Evolutionary conservation across 176 grass and related monocot species (phyloP), one percentile per base, ranked within the genome.

Genomic region (Oryza glaberrima): DNA sequence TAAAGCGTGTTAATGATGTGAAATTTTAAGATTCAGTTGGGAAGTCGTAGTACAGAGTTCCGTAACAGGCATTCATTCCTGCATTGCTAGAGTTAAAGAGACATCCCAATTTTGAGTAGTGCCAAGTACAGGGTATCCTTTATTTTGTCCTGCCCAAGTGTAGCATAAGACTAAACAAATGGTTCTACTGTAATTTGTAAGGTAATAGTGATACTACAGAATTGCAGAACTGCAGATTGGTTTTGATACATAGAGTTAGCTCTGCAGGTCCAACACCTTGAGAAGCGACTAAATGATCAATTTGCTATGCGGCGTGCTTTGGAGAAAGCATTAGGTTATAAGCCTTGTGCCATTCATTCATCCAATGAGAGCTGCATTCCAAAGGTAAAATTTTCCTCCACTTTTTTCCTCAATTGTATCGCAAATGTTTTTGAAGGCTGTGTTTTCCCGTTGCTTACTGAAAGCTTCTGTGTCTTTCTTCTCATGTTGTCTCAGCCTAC

Each of bases 231-330:
- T 86, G 75, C 38, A 77, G 23, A 86, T 80, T 76, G 5, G 32
- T 22, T 70, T 73, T 48, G 25, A 14, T 63, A n/a, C 19, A 78
- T 38, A 5, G 54, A 52, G 75, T 26, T 89, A 47, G 9, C 73
- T 54, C 75, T 82, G 41, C 89, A 99, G 96, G 90, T 99, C 45
- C 93, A 92, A 44, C 75, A 91, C 79, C 94, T 99, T 72, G 96
- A 92, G 82, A 82, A 92, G 86, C 73, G 90, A 83, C 86, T 98
- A 4, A 85, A 92, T 58, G 93, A 96, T 86, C 93, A 98, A 60
- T 95, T 98, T 43, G 41, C 84, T 20, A 70, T 96, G 65, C 91
- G 88, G 16, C 66, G 63, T 56, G 93, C 83, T 78, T 78, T 98
- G 6, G 96, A 99, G 88, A 95, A 94, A 69, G 88, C 93, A 58